These are phyloP conservation scores for Macroventuria anomochaeta DNA, from an alignment of 2,329 filamentous ascomycete genomes.

Conservation along the genomic window DNA sequence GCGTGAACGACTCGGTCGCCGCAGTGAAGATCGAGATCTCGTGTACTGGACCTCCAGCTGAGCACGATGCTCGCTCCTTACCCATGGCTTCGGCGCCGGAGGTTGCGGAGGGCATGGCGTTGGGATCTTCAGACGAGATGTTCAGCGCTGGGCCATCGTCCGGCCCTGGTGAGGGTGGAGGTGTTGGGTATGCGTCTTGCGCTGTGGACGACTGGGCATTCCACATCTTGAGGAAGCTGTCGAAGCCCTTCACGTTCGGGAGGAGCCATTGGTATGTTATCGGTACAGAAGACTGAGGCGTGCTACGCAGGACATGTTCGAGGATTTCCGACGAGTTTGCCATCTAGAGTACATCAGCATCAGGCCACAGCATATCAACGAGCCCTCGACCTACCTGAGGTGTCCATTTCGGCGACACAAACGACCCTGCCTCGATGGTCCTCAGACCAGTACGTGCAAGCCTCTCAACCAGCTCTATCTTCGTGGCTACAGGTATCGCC, in stretches of 20 bases:
- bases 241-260: constrained; percentile 76
- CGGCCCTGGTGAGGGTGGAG: constrained; percentile 46
- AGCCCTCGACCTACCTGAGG: constrained; percentile 66
- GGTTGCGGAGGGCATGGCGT: constrained; percentile 49
- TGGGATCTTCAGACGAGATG: constrained; percentile 53
- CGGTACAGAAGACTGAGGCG: constrained; percentile 59
- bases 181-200: constrained; percentile 59
- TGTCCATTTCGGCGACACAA: constrained; percentile 84
- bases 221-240: constrained; percentile 65
- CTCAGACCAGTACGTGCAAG: constrained; percentile 71
- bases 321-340: constrained; percentile 78
- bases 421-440: constrained; percentile 81
- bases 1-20: constrained; percentile 80
- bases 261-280: constrained; percentile 82
- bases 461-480: constrained; percentile 76
- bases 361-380: constrained; percentile 48
- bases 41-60: constrained; percentile 27
- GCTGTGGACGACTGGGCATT: constrained; percentile 48
- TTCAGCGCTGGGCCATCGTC: constrained; percentile 50
- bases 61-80: constrained; percentile 14
- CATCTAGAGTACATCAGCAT: constrained; percentile 63
- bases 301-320: constrained; percentile 67
- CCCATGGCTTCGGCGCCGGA: constrained; percentile 46
- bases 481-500: constrained; percentile 72
- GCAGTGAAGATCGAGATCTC: constrained; percentile 83